These are phyloP conservation scores for Rutstroemia sp. DNA, from an alignment of 2,329 filamentous ascomycete genomes.

Conservation along the genomic window DNA sequence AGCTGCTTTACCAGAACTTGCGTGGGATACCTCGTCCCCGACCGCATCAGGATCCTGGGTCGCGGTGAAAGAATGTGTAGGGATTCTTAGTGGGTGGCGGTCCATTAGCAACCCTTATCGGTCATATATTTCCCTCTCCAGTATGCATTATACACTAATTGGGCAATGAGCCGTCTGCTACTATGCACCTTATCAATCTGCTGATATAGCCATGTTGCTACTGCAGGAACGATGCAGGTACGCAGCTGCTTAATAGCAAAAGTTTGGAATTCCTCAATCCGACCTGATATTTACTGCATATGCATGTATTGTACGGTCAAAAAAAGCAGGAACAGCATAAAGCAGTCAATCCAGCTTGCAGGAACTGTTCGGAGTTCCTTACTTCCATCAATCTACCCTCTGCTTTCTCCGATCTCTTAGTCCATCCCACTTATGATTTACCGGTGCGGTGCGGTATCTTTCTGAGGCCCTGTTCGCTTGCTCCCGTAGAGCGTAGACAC, in stretches of 20 bases:
- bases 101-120: constrained; percentile 3
- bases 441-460: not conserved
- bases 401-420: not conserved
- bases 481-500: not conserved
- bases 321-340: constrained; percentile 1
- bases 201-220: constrained; percentile 5
- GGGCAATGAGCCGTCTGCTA: constrained; percentile 6
- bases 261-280: constrained; percentile 4
- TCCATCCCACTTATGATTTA: constrained; percentile 7
- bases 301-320: constrained; percentile 3
- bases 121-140: not conserved
- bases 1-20: constrained; percentile 4
- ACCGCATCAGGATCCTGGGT: not conserved
- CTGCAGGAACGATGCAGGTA: constrained; percentile 29
- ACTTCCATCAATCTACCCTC: not conserved
- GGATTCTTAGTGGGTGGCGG: constrained; percentile 3
- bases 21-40: not conserved
- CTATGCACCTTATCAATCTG: not conserved
- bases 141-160: constrained; percentile 8
- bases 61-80: constrained; percentile 7
- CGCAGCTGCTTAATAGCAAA: constrained; percentile 7
- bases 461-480: constrained; percentile 1
- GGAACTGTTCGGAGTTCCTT: not conserved
- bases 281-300: constrained; percentile 2
- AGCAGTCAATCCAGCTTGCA: not conserved